These are phyloP conservation scores for Crithidia acanthocephali DNA, from an alignment of 208 protist species.

Conservation along the genomic window DNA sequence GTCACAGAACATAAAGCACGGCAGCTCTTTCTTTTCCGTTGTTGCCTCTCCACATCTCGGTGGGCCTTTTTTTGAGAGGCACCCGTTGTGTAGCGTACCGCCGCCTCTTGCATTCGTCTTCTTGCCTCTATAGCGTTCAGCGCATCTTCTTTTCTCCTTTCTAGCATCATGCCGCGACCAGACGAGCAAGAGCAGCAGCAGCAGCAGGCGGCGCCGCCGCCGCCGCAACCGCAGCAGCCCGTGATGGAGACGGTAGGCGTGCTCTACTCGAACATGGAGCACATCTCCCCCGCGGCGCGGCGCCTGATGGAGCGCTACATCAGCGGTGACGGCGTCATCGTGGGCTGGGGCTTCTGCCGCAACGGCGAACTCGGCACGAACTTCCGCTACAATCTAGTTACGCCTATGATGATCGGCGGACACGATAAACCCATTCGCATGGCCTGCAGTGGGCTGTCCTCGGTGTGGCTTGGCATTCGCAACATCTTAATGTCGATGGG, in stretches of 20 bases:
- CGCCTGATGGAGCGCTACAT: slow-evolving; percentile 61
- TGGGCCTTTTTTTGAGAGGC: too few species aligned
- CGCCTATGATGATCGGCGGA: slow-evolving; percentile 77
- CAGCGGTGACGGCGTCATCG: slow-evolving; percentile 67
- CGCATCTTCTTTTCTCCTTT: too few species aligned
- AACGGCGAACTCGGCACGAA: slow-evolving; percentile 76
- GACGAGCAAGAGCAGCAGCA: slow-evolving; percentile 7
- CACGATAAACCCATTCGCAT: slow-evolving; percentile 77
- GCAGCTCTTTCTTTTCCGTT: too few species aligned
- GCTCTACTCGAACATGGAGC: slow-evolving; percentile 41
- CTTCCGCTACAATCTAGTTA: slow-evolving; percentile 63
- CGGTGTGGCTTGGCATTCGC: slow-evolving; percentile 66
- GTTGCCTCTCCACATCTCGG: too few species aligned
- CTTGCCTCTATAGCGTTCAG: too few species aligned
- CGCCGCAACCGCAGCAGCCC: slow-evolving; percentile 6
- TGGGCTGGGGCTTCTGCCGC: slow-evolving; percentile 77
- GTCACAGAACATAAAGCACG: too few species aligned
- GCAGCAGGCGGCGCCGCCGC: not conserved
- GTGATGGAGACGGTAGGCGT: slow-evolving; percentile 27
- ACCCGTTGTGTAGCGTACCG: too few species aligned
- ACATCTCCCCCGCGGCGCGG: slow-evolving; percentile 18
- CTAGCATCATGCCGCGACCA: not conserved
- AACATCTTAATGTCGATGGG: slow-evolving; percentile 78
- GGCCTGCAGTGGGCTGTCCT: slow-evolving; percentile 66
- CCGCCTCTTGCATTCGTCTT: too few species aligned